These are phyloP conservation scores for Colletotrichum musicola DNA, from an alignment of 2,329 filamentous ascomycete genomes.

Conservation along the genomic window DNA sequence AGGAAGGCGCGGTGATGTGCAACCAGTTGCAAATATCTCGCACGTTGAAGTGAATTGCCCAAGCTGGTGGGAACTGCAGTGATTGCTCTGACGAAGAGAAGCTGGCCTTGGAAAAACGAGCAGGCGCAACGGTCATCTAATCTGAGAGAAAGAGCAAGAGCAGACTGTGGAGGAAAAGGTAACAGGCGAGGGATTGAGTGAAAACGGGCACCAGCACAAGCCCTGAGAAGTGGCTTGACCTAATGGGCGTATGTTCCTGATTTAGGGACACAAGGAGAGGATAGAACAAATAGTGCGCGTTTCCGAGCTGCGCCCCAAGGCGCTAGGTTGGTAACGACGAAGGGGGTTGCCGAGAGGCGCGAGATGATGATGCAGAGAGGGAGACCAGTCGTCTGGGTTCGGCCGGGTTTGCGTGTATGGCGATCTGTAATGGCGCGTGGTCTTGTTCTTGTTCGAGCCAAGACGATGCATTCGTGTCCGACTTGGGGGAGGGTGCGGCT, in stretches of 20 bases:
- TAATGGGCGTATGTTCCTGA: slow-evolving; percentile 22
- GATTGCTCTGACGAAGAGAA: background rate
- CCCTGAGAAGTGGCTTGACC: slow-evolving; percentile 28
- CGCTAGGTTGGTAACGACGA: slow-evolving; percentile 21
- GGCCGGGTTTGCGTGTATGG: background rate
- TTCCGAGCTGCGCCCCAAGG: slow-evolving; percentile 30
- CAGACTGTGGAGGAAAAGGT: background rate
- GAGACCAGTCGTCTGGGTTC: background rate
- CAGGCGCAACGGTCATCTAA: slow-evolving; percentile 15
- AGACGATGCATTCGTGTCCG: slow-evolving; percentile 2
- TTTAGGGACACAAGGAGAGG: slow-evolving; percentile 22
- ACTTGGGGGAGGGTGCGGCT: slow-evolving; percentile 11
- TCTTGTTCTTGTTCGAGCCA: slow-evolving; percentile 17
- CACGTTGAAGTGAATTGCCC: slow-evolving; percentile 5
- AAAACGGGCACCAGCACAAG: slow-evolving; percentile 18
- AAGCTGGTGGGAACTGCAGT: background rate
- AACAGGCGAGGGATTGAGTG: slow-evolving; percentile 3
- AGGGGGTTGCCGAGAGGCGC: slow-evolving; percentile 5
- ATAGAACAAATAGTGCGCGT: slow-evolving; percentile 25
- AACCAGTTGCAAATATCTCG: slow-evolving; percentile 34
- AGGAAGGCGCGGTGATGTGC: slow-evolving; percentile 18
- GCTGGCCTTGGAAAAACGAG: background rate
- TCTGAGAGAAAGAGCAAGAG: slow-evolving; percentile 15
- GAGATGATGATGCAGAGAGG: slow-evolving; percentile 12
- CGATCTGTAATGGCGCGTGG: slow-evolving; percentile 15